A percentile compares a stretch with the other conserved stretches of the same genome.
Conservation (phyloP, 345 rosid species). For the Orychophragmus violaceus region DNA sequence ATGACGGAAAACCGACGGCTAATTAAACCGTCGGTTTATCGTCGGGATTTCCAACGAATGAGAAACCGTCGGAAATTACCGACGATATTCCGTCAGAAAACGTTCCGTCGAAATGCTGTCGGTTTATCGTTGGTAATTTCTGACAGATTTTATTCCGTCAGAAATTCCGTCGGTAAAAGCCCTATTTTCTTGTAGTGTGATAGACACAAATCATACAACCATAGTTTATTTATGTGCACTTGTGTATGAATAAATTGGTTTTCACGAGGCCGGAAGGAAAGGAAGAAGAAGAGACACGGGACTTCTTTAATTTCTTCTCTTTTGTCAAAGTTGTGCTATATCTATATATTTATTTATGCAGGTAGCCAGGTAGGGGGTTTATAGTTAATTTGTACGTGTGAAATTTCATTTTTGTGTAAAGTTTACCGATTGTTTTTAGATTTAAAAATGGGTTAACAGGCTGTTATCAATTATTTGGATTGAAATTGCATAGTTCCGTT, state of each 20-base stretch:
- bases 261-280: slow-evolving; percentile 33
- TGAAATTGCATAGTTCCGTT: neutral
- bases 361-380: slow-evolving; percentile 9
- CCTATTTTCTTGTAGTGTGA: too few species aligned
- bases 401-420: neutral
- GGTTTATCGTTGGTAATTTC: too few species aligned
- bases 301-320: slow-evolving; percentile 20
- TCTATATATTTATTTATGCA: slow-evolving; percentile 10
- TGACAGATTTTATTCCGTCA: too few species aligned
- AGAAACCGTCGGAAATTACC: too few species aligned
- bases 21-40: too few species aligned
- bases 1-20: too few species aligned
- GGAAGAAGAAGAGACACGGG: slow-evolving; percentile 30
- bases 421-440: neutral
- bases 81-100: too few species aligned
- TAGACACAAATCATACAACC: slow-evolving; percentile 16
- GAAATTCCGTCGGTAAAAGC: too few species aligned
- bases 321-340: slow-evolving; percentile 22
- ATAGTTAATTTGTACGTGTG: slow-evolving; percentile 1
- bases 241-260: slow-evolving; percentile 10
- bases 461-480: neutral
- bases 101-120: too few species aligned
- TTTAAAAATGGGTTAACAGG: neutral
- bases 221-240: slow-evolving; percentile 12
- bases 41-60: too few species aligned